Evolutionary conservation across 129 eudicot genomes (phyloP).

Genomic region (Flaveria bidentis): DNA sequence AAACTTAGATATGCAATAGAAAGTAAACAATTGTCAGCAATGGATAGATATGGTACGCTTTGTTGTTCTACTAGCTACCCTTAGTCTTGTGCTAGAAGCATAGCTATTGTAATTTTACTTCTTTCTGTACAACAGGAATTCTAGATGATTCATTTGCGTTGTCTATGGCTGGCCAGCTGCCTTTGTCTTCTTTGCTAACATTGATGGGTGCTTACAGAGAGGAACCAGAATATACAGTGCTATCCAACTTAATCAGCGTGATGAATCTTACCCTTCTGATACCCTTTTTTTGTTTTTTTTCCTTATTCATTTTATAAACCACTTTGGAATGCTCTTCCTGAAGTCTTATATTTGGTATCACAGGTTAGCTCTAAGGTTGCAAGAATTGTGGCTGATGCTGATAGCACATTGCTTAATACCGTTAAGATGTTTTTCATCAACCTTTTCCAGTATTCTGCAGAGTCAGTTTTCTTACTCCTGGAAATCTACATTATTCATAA

Average conservation of each 20-base stretch:
- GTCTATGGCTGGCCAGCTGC: constrained; percentile 79
- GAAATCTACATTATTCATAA: not conserved
- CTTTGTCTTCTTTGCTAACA: constrained; percentile 78
- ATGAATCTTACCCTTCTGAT: constrained; percentile 24
- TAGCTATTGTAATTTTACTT: not conserved
- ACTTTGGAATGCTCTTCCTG: constrained; percentile 21
- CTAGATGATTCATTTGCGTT: constrained; percentile 87
- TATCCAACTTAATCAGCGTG: constrained; percentile 82
- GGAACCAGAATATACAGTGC: constrained; percentile 84
- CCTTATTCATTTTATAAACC: not conserved
- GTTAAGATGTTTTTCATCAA: constrained; percentile 69
- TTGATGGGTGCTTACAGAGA: constrained; percentile 82
- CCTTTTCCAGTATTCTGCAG: constrained; percentile 83
- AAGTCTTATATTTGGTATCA: constrained; percentile 18
- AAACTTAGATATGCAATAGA: constrained; percentile 84
- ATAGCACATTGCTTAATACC: constrained; percentile 51
- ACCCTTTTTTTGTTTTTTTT: not conserved
- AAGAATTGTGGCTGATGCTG: constrained; percentile 86
- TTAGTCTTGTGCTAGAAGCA: constrained; percentile 13
- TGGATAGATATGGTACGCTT: constrained; percentile 77
- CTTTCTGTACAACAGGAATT: constrained; percentile 55
- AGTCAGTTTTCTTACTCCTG: constrained; percentile 46
- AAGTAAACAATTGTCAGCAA: constrained; percentile 62
- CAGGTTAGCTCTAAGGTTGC: constrained; percentile 78
- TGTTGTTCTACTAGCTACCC: constrained; percentile 4